phyloP scores from a whole-genome alignment of 176 grass and related monocot species.

The Calamus simplicifolius region DNA sequence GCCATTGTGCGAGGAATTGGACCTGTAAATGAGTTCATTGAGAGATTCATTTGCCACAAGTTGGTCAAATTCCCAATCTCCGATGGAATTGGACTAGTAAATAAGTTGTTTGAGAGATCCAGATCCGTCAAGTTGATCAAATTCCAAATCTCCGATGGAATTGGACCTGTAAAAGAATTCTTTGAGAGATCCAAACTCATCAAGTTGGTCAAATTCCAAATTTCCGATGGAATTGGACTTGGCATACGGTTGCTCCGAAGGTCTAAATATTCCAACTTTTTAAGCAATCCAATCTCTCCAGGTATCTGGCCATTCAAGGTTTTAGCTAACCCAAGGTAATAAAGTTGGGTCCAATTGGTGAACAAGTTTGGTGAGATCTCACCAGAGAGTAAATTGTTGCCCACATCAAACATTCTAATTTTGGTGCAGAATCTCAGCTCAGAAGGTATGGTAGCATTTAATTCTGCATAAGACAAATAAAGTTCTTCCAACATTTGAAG shows the following conservation, averaged over 20 bases:
- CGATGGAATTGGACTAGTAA: neutral
- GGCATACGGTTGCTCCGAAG: too few species aligned
- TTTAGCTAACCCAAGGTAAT: neutral
- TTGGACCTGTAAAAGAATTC: conserved; percentile 24
- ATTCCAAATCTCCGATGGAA: conserved; percentile 17
- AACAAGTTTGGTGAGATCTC: neutral
- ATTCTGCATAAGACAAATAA: too few species aligned
- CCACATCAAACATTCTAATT: neutral
- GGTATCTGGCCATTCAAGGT: too few species aligned
- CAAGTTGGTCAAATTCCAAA: conserved; percentile 19
- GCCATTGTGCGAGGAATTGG: neutral
- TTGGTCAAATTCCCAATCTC: conserved; percentile 1
- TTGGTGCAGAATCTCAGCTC: too few species aligned
- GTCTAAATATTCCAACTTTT: too few species aligned
- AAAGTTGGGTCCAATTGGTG: neutral
- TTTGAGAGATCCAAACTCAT: conserved; percentile 15
- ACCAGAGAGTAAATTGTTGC: neutral
- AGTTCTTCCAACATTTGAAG: too few species aligned
- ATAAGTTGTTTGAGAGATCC: neutral
- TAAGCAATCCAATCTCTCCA: too few species aligned
- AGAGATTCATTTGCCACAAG: neutral
- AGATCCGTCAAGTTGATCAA: conserved; percentile 1
- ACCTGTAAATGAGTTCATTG: neutral
- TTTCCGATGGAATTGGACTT: conserved; percentile 18
- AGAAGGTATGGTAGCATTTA: too few species aligned